Evolutionary conservation across 768 basidiomycete genomes (phyloP).

Genomic region (Xerocomus brunneocitrinus): DNA sequence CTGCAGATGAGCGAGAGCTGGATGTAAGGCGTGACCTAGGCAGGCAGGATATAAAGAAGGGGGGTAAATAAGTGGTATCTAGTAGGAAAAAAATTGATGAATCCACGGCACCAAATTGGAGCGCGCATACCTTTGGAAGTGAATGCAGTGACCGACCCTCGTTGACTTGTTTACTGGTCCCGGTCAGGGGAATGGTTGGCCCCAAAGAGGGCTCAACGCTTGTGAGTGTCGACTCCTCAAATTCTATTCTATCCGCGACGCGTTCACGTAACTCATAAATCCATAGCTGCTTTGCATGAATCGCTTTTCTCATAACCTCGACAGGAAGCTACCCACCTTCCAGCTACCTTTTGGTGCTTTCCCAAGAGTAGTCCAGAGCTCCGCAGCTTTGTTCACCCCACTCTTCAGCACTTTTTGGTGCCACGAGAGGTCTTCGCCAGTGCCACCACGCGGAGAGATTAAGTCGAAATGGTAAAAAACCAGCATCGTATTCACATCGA

Average conservation of each 20-base stretch:
- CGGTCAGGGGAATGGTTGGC: slow-evolving; percentile 39
- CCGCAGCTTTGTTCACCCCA: slow-evolving; percentile 47
- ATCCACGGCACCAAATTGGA: not conserved
- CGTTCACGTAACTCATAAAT: slow-evolving; percentile 62
- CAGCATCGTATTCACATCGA: slow-evolving; percentile 21
- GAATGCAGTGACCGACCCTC: slow-evolving; percentile 9
- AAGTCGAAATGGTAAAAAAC: slow-evolving; percentile 43
- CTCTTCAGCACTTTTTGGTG: slow-evolving; percentile 36
- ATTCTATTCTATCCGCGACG: slow-evolving; percentile 67
- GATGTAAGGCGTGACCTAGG: slow-evolving; percentile 26
- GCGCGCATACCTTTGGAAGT: slow-evolving; percentile 10
- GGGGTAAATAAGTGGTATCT: slow-evolving; percentile 50
- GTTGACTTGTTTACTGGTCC: slow-evolving; percentile 13
- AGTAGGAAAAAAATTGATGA: not conserved
- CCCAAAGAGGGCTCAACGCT: slow-evolving; percentile 66
- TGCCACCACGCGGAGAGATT: slow-evolving; percentile 27
- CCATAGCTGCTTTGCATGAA: slow-evolving; percentile 41
- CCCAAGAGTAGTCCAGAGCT: slow-evolving; percentile 65
- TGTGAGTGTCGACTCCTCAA: slow-evolving; percentile 76
- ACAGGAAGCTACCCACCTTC: slow-evolving; percentile 50
- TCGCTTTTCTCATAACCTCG: slow-evolving; percentile 3
- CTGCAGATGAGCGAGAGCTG: slow-evolving; percentile 43
- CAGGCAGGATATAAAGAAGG: slow-evolving; percentile 53
- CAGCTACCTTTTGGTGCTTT: slow-evolving; percentile 61
- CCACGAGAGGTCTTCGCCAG: slow-evolving; percentile 25